Base-by-base conservation (phyloP, 495 filamentous ascomycete genomes). In the Extremus antarcticus region DNA sequence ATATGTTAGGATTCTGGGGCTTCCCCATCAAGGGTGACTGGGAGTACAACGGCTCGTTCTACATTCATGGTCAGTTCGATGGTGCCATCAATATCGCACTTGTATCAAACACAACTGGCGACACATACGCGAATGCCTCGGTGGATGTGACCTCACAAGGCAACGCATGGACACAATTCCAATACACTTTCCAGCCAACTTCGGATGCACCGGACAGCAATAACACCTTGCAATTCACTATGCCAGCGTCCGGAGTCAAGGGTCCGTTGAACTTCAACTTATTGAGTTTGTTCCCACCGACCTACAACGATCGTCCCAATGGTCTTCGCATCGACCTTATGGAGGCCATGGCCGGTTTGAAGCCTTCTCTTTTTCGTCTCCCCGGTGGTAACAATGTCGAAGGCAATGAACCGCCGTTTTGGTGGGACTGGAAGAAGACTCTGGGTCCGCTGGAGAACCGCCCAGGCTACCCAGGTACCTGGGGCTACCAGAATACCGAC, bases 121-220 rank as follows among this genome's bases (percentile, higher is more conserved):
- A 77, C 54, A 66, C 69, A 11, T 75, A 73, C 58, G 78, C 65
- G 2, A 65, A 54, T 10, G 67, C 67, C 0, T 60, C 69, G 9
- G 63, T 82, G 2, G 48, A 56, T 16, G 72, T 74, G 0, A 51
- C 58, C 23, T 68, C 71, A 21, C 70, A 51, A 17, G 59, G 54
- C 0, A 61, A 57, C 25, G 62, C 66, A 1, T 82, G 78, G 74
- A 72, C 63, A 9, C 72, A 79, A 64, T 73, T 76, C 52, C 59
- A 68, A n/a, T 80, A 61, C 54, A 64, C 56, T 15, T 72, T 63
- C 58, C 67, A 56, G 67, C 78, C 45, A 43, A 22, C 21, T 54
- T 64, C 49, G 60, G 65, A 23, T 19, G 62, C 58, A 58, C 73
- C 51, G 15, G 63, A 68, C 56, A 55, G 57, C 38, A 69, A 71